Percentiles rank a stretch among this genome's conserved stretches.
Evolutionary conservation across 2,329 filamentous ascomycete genomes (phyloP).

Genomic region (Coccinonectria pachysandricola): DNA sequence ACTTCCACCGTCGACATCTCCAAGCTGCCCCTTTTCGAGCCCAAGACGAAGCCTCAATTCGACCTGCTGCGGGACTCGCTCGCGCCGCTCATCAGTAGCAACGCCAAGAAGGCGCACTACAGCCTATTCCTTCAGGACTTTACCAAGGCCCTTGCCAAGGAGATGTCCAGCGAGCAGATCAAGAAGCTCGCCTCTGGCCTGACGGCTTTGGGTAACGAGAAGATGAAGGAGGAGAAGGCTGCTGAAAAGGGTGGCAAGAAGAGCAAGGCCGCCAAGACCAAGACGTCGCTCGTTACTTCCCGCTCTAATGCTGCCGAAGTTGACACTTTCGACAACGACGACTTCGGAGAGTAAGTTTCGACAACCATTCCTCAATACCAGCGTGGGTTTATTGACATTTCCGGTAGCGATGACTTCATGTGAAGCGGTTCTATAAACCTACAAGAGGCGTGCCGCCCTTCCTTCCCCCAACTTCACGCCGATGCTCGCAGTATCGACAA

Average conservation of each 20-base stretch:
- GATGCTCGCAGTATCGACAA: slow-evolving; percentile 5
- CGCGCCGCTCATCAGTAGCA: slow-evolving; percentile 63
- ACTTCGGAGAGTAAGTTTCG: slow-evolving; percentile 69
- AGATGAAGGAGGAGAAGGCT: slow-evolving; percentile 96
- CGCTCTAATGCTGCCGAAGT: slow-evolving; percentile 56
- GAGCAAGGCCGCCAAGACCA: slow-evolving; percentile 91
- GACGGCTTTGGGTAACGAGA: slow-evolving; percentile 91
- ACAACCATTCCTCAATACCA: neutral
- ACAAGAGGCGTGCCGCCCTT: slow-evolving; percentile 4
- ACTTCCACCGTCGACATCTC: slow-evolving; percentile 72
- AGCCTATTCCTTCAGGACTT: slow-evolving; percentile 85
- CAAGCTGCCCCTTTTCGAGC: slow-evolving; percentile 76
- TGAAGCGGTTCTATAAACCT: slow-evolving; percentile 33
- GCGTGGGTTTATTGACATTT: too few species aligned
- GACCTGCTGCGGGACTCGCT: slow-evolving; percentile 66
- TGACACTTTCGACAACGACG: slow-evolving; percentile 68
- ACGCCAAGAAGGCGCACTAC: slow-evolving; percentile 85
- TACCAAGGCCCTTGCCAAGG: slow-evolving; percentile 73
- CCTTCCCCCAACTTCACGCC: slow-evolving; percentile 3
- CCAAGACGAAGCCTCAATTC: slow-evolving; percentile 79
- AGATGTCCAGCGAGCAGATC: slow-evolving; percentile 84
- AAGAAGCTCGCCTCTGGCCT: slow-evolving; percentile 87
- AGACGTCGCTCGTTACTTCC: slow-evolving; percentile 66
- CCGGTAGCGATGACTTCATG: slow-evolving; percentile 67
- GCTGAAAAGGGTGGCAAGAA: slow-evolving; percentile 94